Base-by-base conservation (phyloP, 225 moss, liverwort and hornwort genomes). In the Physcomitrellopsis africana region DNA sequence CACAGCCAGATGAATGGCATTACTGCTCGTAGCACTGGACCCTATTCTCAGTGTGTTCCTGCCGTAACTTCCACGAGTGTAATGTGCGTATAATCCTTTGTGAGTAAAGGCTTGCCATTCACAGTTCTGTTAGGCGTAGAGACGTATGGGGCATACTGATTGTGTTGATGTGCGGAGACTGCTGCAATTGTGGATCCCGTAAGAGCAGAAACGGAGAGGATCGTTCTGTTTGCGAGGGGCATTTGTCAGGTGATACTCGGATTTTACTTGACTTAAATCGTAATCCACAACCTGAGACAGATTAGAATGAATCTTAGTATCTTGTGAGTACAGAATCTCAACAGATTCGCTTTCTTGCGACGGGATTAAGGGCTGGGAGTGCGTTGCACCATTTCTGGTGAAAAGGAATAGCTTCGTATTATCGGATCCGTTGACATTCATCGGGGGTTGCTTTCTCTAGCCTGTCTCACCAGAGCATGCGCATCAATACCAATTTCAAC, bases 281-380 rank as follows among this genome's bases (percentile, higher is more conserved):
- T 60, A 81, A 73, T 83, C 60, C 20, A 67, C 60, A 24, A 46
- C 45, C 29, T 12, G 32, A 17, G 43, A 60, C 42, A 42, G 84
- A 77, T 81, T 65, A 70, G 74, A 22, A 74, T 53, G 84, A 81
- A 81, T 80, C 69, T 65, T 53, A 1, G 69, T 66, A 67, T 65
- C 60, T 68, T 23, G 20, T 76, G 76, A 68, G n/a, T 44, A 74
- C 61, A 62, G 74, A 43, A 81, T 74, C 58, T 12, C 22, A 51
- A 15, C 63, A 10, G 45, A 65, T 77, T 65, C 65, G 59, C 69
- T 23, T 69, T 45, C 63, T 61, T 52, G 41, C 52, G 10, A 17
- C 10, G 47, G 52, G 75, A 52, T 46, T 52, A 22, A 53, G 49
- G 18, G 22, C 7, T 61, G 24, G 27, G 65, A 61, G 63, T 51